Evolutionary conservation across 2,329 filamentous ascomycete species (phyloP), one percentile per base, ranked within the genome.

Genomic region (Neofusicoccum umdonicola): DNA sequence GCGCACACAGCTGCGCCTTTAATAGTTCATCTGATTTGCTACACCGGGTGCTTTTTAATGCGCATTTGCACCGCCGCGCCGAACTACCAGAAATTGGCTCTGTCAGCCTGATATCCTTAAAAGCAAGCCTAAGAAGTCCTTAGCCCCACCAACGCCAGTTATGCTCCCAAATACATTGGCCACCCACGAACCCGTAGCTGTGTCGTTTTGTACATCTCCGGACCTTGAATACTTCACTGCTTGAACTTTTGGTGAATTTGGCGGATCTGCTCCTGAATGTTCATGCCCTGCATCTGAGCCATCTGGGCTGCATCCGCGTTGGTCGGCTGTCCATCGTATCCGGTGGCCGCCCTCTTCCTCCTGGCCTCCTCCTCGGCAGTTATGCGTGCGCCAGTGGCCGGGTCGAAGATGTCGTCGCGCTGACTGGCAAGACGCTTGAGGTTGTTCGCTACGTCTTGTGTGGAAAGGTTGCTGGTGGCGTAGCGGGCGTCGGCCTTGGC

Each of bases 401-500:
- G 80, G 70, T 97, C 93, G 70, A 97, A 97, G 17, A 97, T 86
- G 72, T 97, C 94, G 69, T 86, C 90, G 52, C 94, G 87, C 77
- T 96, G 91, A 69, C 91, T 93, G 27, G 93, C 93, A 60, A 98
- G 83, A n/a, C 94, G 89, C 82, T 98, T 98, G 68, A 98, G 85
- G 75, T 98, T 97, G 76, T 92, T 93, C 60, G 93, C 93, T 51
- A 96, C 92, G 70, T 98, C 94, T 39, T 85, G 87, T 3, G 92
- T 94, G 0, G 90, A 91, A 9, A 97, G 80, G 71, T 96, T 97
- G 9, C 93, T 96, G 0, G 91, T 93, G 1, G 91, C 87, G 68
- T 90, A 92, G 67, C 94, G 89, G 12, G 90, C 88, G 51, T 97
- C 92, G 15, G 91, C 88, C 76, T 96, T 96, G 65, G 91, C 90